Evolutionary conservation across 78 protist species (phyloP).

Genomic region (Ministeria vibrans): DNA sequence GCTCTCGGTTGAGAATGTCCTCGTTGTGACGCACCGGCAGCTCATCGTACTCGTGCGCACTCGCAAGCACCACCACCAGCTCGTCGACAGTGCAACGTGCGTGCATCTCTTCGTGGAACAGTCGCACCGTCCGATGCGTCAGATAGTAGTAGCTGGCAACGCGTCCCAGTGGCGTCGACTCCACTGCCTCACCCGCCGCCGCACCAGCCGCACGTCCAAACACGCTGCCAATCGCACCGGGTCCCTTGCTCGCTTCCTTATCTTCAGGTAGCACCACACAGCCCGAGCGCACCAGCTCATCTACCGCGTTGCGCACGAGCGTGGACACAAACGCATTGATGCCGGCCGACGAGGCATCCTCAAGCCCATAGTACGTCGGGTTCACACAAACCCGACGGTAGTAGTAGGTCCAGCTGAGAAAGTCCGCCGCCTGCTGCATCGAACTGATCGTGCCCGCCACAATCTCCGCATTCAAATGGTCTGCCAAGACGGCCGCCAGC

Average conservation of each 20-base stretch:
- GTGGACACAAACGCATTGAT: slow-evolving; percentile 40
- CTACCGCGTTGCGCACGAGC: slow-evolving; percentile 55
- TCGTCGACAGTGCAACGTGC: slow-evolving; percentile 24
- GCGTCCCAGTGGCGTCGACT: slow-evolving; percentile 56
- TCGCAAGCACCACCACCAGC: slow-evolving; percentile 39
- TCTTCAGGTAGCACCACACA: no score
- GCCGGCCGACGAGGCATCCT: slow-evolving; percentile 3
- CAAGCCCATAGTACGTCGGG: slow-evolving; percentile 91
- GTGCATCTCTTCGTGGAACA: slow-evolving; percentile 37
- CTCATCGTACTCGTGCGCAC: slow-evolving; percentile 73
- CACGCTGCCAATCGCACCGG: slow-evolving; percentile 18
- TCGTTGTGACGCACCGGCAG: slow-evolving; percentile 98
- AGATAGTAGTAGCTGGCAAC: slow-evolving; percentile 96
- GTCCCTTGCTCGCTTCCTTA: no score
- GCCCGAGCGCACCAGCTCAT: slow-evolving; percentile 33
- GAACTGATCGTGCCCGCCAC: slow-evolving; percentile 53
- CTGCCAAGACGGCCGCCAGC: slow-evolving; percentile 73
- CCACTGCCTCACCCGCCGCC: not conserved
- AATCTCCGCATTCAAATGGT: slow-evolving; percentile 92
- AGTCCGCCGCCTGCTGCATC: slow-evolving; percentile 78
- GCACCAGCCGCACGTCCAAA: slow-evolving; percentile 2
- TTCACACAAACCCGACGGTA: slow-evolving; percentile 85
- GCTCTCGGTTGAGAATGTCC: slow-evolving; percentile 77
- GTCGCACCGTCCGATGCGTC: slow-evolving; percentile 60
- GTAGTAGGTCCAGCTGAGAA: slow-evolving; percentile 94